Evolutionary conservation across 192 early-diverging fungal genomes (phyloP), one percentile per base, ranked within the genome.

Genomic region (Diversispora epigaea): DNA sequence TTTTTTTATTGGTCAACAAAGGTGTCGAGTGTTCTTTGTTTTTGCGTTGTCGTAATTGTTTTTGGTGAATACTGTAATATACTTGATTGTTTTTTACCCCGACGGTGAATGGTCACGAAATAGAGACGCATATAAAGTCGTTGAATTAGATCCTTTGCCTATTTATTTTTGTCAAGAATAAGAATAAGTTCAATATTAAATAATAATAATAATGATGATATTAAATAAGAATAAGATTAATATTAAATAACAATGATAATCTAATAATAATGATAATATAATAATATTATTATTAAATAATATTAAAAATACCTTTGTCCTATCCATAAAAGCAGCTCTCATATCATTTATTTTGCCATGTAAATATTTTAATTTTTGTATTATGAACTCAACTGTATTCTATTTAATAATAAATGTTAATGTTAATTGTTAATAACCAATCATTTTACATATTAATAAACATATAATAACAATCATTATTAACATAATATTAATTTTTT

Each of bases 331-430:
- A 9, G 70, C 70, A 6, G 70, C 70, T 25, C 56, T 57, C 56
- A 60, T 72, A 44, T 72, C 70, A 14, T 46, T 56, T 58, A 72
- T 72, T 72, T 46, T 72, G 7, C 70, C 70, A 43, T 72, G 56
- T 47, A 60, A 58, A 6, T 32, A 8, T 14, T 60, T 72, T 32
- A 72, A 46, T 22, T 32, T 72, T 32, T 72, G 25, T 19, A 61
- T 49, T 45, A 72, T 72, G 12, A 60, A 55, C 45, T 72, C 43
- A 17, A 72, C 22, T 4, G 22, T 45, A 32, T 72, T 19, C 70
- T 72, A 22, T 25, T 10, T 11, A 32, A 32, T 32, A 32, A 32
- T 32, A 32, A 32, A 32, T 32, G 25, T 32, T 32, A 32, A 32
- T 32, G 25, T 32, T 32, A 32, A 32, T 32, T 32, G 25, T 32